A percentile compares a stretch with the other conserved stretches of the same genome.
Evolutionary conservation across 202 grass and related monocot species (phyloP).

Genomic region (Dendrocalamus latiflorus): DNA sequence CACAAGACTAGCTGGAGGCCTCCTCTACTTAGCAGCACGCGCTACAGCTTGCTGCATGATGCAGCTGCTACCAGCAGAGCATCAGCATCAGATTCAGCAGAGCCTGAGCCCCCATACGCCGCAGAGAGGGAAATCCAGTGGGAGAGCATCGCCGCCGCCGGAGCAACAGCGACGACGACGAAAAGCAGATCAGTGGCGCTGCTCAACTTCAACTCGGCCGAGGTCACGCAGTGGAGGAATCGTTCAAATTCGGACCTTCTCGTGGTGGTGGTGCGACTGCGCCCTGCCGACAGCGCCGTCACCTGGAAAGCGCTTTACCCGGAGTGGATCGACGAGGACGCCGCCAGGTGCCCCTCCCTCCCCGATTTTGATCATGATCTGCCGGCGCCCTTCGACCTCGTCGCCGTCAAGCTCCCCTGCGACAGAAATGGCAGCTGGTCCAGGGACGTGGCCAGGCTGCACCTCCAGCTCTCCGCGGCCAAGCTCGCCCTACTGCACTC

Average conservation of each 20-base stretch:
- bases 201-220: conserved; percentile 55
- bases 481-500: conserved; percentile 41
- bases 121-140: conserved; percentile 37
- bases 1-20: no score
- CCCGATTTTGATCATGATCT: conserved; percentile 14
- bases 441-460: conserved; percentile 72
- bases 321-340: conserved; percentile 63
- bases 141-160: conserved; percentile 22
- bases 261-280: conserved; percentile 28
- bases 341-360: conserved; percentile 52
- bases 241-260: background rate
- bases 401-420: conserved; percentile 83
- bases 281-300: conserved; percentile 32
- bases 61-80: no score
- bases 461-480: conserved; percentile 74
- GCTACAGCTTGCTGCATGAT: no score
- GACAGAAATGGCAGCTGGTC: conserved; percentile 31
- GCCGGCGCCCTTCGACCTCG: conserved; percentile 36
- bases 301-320: conserved; percentile 72
- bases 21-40: no score
- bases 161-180: no score
- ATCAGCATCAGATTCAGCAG: no score
- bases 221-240: conserved; percentile 45
- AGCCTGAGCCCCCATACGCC: conserved; percentile 28
- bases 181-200: no score